These are phyloP conservation scores for Metrosideros polymorpha DNA, from an alignment of 441 rosid genomes.

Conservation along the genomic window DNA sequence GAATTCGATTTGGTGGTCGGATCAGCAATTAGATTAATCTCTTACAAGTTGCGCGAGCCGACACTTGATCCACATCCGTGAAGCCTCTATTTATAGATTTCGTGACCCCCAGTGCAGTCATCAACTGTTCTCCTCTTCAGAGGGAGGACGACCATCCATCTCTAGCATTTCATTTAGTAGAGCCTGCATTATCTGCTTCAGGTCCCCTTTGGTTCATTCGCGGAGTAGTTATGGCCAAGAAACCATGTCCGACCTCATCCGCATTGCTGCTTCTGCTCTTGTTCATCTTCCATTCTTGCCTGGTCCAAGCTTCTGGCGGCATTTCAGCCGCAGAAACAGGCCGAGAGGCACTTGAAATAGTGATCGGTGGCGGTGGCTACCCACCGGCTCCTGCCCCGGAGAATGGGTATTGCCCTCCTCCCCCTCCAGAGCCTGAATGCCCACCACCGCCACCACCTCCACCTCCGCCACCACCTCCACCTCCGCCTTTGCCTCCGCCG, in stretches of 20 bases:
- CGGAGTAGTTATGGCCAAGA: background rate
- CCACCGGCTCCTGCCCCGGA: background rate
- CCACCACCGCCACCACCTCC: rapidly evolving
- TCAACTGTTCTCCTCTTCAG: background rate
- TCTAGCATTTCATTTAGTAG: background rate
- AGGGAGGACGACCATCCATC: background rate
- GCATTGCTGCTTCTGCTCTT: background rate
- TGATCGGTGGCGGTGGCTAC: background rate
- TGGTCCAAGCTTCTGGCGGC: background rate
- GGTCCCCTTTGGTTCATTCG: background rate
- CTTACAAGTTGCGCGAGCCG: background rate
- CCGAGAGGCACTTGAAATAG: background rate
- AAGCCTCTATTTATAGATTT: background rate
- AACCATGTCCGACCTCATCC: background rate
- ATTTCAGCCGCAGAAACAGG: background rate
- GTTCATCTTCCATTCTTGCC: background rate
- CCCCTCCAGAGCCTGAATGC: background rate
- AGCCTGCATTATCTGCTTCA: background rate
- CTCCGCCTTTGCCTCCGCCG: rapidly evolving
- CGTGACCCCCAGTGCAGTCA: background rate
- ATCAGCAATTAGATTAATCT: background rate
- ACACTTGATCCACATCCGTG: background rate
- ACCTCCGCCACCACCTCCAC: background rate
- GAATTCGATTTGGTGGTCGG: background rate
- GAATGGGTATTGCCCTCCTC: background rate